Evolutionary conservation across 257 asterid genomes (phyloP).

Genomic region (Apocynum venetum): DNA sequence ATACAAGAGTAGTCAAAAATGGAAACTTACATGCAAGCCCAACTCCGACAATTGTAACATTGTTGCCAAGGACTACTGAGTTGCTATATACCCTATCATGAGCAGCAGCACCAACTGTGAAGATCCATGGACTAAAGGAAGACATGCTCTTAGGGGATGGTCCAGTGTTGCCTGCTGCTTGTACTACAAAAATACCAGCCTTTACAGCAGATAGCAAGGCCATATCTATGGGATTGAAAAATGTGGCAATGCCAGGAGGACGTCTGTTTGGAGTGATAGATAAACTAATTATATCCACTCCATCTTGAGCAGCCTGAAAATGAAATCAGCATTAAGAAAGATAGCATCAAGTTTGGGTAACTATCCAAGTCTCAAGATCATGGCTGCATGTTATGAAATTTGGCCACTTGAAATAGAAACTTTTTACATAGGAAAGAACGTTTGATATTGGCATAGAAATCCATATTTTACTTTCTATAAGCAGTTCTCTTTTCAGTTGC

Average conservation of each 20-base stretch:
- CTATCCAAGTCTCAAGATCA: not conserved
- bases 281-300: conserved; percentile 89
- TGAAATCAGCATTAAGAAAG: not conserved
- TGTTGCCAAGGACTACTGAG: conserved; percentile 83
- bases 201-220: conserved; percentile 87
- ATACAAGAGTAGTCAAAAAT: not conserved
- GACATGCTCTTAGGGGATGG: conserved; percentile 90
- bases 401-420: not conserved
- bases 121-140: conserved; percentile 98
- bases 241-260: conserved; percentile 95
- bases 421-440: not conserved
- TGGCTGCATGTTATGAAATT: not conserved
- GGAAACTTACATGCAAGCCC: conserved; percentile 92
- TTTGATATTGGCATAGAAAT: not conserved
- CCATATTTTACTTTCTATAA: not conserved
- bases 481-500: not conserved
- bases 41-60: conserved; percentile 78
- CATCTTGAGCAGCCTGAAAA: conserved; percentile 91
- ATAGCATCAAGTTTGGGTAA: not conserved
- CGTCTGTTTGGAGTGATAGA: conserved; percentile 98
- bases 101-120: conserved; percentile 90
- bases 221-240: conserved; percentile 98
- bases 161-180: conserved; percentile 99
- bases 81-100: conserved; percentile 81
- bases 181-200: conserved; percentile 83